Percentiles rank a stretch among this genome's conserved stretches.
Conservation (phyloP, 179 eudicot genomes). For the Drosera spatulata region DNA sequence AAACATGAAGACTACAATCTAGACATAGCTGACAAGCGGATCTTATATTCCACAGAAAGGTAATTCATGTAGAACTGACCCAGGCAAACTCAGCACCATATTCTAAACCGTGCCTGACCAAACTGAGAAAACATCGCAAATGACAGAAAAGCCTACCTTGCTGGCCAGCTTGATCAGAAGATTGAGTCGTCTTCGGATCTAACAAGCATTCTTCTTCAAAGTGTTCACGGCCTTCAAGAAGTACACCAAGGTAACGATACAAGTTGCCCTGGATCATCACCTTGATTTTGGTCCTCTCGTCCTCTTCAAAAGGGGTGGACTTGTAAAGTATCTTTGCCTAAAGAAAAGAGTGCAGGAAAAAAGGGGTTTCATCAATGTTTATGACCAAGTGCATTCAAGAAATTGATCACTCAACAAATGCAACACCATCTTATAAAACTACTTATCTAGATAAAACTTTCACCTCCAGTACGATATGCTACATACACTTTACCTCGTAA, state of each 20-base stretch:
- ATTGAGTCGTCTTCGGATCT: slow-evolving; percentile 16
- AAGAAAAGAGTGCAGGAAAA: slow-evolving; percentile 3
- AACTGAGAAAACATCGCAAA: background rate
- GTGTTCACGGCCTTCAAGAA: slow-evolving; percentile 68
- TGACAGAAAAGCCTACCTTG: slow-evolving; percentile 29
- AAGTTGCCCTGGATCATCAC: slow-evolving; percentile 61
- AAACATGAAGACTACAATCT: too few species aligned
- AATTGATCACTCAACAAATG: background rate
- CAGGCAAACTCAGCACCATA: too few species aligned
- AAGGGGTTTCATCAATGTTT: background rate
- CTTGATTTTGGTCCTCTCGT: slow-evolving; percentile 61
- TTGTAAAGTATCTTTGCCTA: slow-evolving; percentile 62
- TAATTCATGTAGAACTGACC: too few species aligned
- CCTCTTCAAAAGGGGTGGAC: slow-evolving; percentile 38
- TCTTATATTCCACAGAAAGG: too few species aligned
- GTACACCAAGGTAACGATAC: slow-evolving; percentile 50
- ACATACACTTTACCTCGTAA: too few species aligned
- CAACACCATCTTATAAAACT: too few species aligned
- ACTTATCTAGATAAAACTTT: too few species aligned
- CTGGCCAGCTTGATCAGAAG: slow-evolving; percentile 28
- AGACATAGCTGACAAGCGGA: too few species aligned
- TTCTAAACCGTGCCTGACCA: too few species aligned
- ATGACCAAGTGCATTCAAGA: background rate
- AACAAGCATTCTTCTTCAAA: slow-evolving; percentile 62
- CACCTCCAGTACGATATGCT: too few species aligned